phyloP scores from a whole-genome alignment of 2,329 filamentous ascomycete species.

The Coleophoma crateriformis region DNA sequence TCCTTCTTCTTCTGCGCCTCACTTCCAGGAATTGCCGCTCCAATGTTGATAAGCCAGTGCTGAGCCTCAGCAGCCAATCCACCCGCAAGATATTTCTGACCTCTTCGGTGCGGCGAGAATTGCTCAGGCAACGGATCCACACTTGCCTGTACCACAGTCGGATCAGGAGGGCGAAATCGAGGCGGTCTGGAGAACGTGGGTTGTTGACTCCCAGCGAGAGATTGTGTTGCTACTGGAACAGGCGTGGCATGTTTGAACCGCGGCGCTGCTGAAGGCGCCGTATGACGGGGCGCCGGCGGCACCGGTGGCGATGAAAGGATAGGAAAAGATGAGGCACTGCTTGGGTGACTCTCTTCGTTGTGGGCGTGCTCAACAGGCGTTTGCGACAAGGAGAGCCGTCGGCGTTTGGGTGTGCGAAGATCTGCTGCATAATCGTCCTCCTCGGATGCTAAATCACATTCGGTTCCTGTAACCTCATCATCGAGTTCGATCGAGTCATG shows the following conservation, averaged over 20 bases:
- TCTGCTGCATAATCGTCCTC: slow-evolving; percentile 17
- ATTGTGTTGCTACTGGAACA: slow-evolving; percentile 12
- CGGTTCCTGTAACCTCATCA: slow-evolving; percentile 9
- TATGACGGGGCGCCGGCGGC: slow-evolving; percentile 5
- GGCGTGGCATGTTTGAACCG: slow-evolving; percentile 23
- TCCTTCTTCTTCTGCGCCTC: slow-evolving; percentile 7
- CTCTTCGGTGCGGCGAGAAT: slow-evolving; percentile 46
- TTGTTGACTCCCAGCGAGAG: slow-evolving; percentile 1
- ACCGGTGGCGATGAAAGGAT: slow-evolving; percentile 20
- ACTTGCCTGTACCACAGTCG: slow-evolving; percentile 6
- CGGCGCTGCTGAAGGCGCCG: slow-evolving; percentile 16
- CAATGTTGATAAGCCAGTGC: slow-evolving; percentile 42
- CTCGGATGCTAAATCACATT: slow-evolving; percentile 10
- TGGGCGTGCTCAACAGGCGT: background rate
- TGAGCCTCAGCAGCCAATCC: slow-evolving; percentile 43
- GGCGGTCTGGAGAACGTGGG: slow-evolving; percentile 24
- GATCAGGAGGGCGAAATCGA: slow-evolving; percentile 24
- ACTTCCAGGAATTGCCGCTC: slow-evolving; percentile 12
- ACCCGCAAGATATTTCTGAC: slow-evolving; percentile 39
- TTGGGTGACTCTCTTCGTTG: slow-evolving; percentile 5
- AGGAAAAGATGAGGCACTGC: slow-evolving; percentile 13
- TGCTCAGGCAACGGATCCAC: slow-evolving; percentile 39
- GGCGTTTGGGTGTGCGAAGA: slow-evolving; percentile 18
- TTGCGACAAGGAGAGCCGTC: slow-evolving; percentile 19
- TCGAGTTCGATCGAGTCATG: slow-evolving; percentile 21